Conservation (phyloP, 2,329 filamentous ascomycete species). For the Trichoderma oligosporum region DNA sequence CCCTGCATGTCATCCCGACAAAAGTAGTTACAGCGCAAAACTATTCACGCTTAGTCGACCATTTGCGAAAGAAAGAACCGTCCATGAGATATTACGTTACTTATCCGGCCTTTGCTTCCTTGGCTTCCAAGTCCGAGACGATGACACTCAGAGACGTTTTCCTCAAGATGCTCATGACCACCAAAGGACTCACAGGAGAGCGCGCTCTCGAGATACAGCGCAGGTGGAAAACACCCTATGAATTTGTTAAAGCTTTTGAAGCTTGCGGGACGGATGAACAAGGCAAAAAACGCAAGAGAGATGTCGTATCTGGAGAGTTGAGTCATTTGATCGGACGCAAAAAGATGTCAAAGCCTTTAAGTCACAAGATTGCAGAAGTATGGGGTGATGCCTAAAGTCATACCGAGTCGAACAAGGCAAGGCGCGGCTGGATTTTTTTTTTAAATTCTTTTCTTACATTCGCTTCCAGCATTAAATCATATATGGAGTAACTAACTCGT, state of each 20-base stretch:
- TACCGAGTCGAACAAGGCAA: not conserved
- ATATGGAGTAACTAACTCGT: not conserved
- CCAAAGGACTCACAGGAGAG: slow-evolving; percentile 68
- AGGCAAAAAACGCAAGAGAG: slow-evolving; percentile 54
- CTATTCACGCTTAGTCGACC: slow-evolving; percentile 60
- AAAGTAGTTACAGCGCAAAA: slow-evolving; percentile 59
- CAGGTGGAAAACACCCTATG: slow-evolving; percentile 69
- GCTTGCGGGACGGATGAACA: slow-evolving; percentile 47
- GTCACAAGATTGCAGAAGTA: slow-evolving; percentile 66
- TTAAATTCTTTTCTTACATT: no score
- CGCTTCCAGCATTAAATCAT: no score
- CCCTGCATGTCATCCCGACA: slow-evolving; percentile 63
- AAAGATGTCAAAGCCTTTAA: slow-evolving; percentile 63
- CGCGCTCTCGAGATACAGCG: slow-evolving; percentile 77
- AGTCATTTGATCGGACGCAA: slow-evolving; percentile 60
- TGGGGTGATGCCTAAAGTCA: slow-evolving; percentile 56
- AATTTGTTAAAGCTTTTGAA: slow-evolving; percentile 67
- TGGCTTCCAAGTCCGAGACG: slow-evolving; percentile 71
- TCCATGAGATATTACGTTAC: slow-evolving; percentile 57
- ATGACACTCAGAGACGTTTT: slow-evolving; percentile 72
- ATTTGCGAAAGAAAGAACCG: slow-evolving; percentile 52
- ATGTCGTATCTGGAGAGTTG: slow-evolving; percentile 57
- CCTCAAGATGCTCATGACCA: slow-evolving; percentile 84
- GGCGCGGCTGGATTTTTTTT: no score
- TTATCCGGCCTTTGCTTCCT: slow-evolving; percentile 66